Conservation (phyloP, 495 filamentous ascomycete genomes). For the Xeromyces bisporus region DNA sequence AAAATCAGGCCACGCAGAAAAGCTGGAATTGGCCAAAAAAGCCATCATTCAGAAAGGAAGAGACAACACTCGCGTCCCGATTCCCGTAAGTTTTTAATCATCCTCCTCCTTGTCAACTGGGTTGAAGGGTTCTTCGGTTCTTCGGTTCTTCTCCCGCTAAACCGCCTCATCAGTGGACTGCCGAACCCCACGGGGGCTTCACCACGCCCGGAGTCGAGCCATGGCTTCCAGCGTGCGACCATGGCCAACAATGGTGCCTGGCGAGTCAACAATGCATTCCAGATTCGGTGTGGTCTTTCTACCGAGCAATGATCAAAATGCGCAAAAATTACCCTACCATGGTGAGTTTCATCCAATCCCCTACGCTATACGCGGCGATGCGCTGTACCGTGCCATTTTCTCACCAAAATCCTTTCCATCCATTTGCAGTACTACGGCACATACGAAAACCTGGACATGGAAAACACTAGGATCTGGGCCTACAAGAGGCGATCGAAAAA, state of each 20-base stretch:
- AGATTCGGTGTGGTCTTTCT: constrained; percentile 22
- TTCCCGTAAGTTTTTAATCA: constrained; percentile 6
- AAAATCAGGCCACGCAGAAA: constrained; percentile 1
- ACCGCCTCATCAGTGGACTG: constrained; percentile 23
- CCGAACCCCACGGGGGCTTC: constrained; percentile 19
- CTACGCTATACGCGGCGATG: background rate
- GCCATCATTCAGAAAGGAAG: constrained; percentile 13
- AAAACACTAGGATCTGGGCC: constrained; percentile 4
- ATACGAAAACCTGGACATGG: constrained; percentile 3
- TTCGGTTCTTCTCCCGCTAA: no score
- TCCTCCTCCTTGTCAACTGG: background rate
- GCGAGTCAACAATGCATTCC: constrained; percentile 14
- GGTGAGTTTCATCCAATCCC: constrained; percentile 3
- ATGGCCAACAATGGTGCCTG: constrained; percentile 21
- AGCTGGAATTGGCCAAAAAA: constrained; percentile 12
- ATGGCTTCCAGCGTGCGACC: constrained; percentile 30
- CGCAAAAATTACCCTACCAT: constrained; percentile 11
- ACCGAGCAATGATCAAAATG: constrained; percentile 18
- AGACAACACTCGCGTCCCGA: constrained; percentile 24
- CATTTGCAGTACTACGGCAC: constrained; percentile 3
- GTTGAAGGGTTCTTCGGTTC: no score
- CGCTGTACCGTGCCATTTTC: background rate
- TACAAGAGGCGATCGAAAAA: constrained; percentile 4
- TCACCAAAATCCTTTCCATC: background rate
- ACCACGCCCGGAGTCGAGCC: constrained; percentile 15